These are phyloP conservation scores for Pigoraptor vietnamica DNA, from an alignment of 78 protist species.

Conservation along the genomic window DNA sequence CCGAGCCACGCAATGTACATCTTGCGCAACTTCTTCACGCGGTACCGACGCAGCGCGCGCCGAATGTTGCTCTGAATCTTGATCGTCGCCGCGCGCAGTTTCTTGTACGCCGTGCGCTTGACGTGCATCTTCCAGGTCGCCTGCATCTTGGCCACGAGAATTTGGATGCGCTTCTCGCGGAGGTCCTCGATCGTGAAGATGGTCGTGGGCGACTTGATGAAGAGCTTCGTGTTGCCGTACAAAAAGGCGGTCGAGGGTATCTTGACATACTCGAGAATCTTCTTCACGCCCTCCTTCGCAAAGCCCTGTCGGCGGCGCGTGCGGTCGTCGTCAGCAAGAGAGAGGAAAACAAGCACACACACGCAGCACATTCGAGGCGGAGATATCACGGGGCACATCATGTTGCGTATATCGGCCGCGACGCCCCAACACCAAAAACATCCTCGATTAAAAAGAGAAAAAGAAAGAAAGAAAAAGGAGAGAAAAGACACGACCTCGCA, in stretches of 20 bases:
- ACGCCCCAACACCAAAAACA: too few relatives aligned
- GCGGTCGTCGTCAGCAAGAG: too few relatives aligned
- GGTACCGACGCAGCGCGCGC: not conserved
- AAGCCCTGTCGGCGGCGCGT: not conserved
- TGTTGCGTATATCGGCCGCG: too few relatives aligned
- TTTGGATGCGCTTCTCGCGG: not conserved
- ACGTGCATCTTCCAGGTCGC: not conserved
- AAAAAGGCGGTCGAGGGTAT: not conserved
- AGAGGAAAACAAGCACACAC: too few relatives aligned
- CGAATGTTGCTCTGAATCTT: not conserved
- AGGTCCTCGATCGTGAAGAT: not conserved
- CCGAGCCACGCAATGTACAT: not conserved
- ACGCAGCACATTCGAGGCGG: too few relatives aligned
- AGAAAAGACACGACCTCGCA: too few relatives aligned
- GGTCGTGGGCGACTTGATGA: not conserved
- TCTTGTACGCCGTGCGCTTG: not conserved
- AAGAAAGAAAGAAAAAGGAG: too few relatives aligned
- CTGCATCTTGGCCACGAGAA: not conserved
- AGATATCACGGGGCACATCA: too few relatives aligned
- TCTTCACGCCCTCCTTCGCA: conserved; percentile 4
- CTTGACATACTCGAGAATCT: not conserved
- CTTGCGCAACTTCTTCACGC: not conserved
- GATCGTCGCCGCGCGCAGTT: not conserved
- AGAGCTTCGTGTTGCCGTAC: conserved; percentile 13
- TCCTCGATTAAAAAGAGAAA: too few relatives aligned